Base-by-base conservation (phyloP, 768 basidiomycete genomes). In the Auricularia auricula-judae region DNA sequence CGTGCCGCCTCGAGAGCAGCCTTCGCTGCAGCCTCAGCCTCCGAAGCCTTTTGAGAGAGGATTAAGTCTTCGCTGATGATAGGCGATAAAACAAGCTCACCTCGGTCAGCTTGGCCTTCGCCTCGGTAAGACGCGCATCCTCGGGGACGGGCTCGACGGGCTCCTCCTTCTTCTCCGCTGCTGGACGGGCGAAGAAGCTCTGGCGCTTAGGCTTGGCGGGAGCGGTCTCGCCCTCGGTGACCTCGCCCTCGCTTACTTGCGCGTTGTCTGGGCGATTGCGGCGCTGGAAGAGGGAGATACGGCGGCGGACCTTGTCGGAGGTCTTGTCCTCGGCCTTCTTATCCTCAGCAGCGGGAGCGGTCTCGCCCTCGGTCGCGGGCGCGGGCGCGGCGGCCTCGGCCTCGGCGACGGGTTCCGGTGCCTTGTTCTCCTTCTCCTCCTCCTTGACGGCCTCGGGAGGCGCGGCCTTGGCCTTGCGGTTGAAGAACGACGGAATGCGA, bases 231-330 rank as follows among this genome's bases (percentile, higher is more conserved):
- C 56, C 29, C 23, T 59, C 56, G 23, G 56, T 59, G 23, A 59
- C 56, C 56, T 59, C 56, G 18, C 56, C 56, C 34, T 59, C 56
- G 34, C 56, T 59, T 1, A 59, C 56, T 5, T 14, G 29, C 29
- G 29, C 56, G 47, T 51, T 51, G 21, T 51, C 47, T 29, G 23
- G 23, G 56, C 56, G 62, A 34, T 63, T 44, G 62, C 62, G 43
- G 44, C 62, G 62, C 62, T 63, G 62, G 43, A 63, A 53, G 62
- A 63, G 36, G n/a, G 23, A 29, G 39, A 63, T 43, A 43, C 62
- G 43, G 29, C 43, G 33, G 43, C 43, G 62, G 42, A 51, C 16
- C 56, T 59, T 59, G 29, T 23, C 56, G 8, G 18, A n/a, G 53
- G 29, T 29, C 29, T 54, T 54, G 53, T 59, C 56, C 16, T 35